A percentile compares a stretch with the other conserved stretches of the same genome.
These are phyloP conservation scores for Sugiyamaella neomexicana DNA, from an alignment of 1,139 yeast genomes.

Conservation along the genomic window DNA sequence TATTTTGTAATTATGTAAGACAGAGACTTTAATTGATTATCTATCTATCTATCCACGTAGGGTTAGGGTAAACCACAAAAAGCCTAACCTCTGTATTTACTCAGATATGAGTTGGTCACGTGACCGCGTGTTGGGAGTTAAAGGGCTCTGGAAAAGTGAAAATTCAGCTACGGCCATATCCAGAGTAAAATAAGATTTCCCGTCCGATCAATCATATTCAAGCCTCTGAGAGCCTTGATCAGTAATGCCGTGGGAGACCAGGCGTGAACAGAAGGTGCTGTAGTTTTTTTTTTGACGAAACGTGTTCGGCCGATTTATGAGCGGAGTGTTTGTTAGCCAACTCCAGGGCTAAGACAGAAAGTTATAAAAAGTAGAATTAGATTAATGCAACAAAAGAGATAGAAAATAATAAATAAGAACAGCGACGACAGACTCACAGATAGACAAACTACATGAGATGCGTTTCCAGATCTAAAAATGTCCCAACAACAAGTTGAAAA, in stretches of 20 bases:
- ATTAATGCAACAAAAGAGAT: background rate
- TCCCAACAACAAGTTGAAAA: background rate
- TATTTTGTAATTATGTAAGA: background rate
- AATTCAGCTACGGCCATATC: conserved; percentile 11
- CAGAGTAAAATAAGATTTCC: background rate
- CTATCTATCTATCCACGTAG: background rate
- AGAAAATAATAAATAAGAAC: conserved; percentile 1
- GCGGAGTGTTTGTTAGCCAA: too few species aligned
- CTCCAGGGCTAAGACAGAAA: background rate
- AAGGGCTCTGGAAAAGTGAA: background rate
- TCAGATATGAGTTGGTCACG: too few species aligned
- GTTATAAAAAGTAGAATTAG: background rate
- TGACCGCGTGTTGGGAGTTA: background rate
- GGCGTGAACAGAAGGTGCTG: background rate
- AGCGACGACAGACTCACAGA: too few species aligned
- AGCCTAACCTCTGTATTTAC: too few species aligned
- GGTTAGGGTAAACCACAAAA: too few species aligned
- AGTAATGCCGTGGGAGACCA: background rate
- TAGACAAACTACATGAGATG: conserved; percentile 23
- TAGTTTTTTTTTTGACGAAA: background rate
- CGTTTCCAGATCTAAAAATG: conserved; percentile 22
- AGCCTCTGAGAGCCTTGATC: background rate
- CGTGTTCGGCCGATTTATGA: background rate
- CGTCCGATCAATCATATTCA: background rate
- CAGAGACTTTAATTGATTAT: background rate